Conservation (phyloP, 192 early-diverging fungal species). For the Paraglomus brasilianum region DNA sequence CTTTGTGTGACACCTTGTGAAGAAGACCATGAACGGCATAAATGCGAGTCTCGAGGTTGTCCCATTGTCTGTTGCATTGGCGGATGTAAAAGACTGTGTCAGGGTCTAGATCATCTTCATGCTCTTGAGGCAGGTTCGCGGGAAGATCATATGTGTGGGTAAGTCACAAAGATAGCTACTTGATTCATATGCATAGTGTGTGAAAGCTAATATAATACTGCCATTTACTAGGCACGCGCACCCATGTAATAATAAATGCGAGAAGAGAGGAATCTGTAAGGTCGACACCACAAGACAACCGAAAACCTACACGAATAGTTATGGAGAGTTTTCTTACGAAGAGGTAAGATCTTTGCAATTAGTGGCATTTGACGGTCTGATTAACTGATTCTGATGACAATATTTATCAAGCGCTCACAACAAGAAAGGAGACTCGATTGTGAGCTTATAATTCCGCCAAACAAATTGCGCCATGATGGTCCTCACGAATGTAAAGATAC, state of each 20-base stretch:
- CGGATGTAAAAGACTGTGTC: slow-evolving; percentile 1
- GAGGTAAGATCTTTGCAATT: no score
- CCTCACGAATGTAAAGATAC: background rate
- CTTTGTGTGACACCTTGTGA: slow-evolving; percentile 26
- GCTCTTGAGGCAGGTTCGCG: background rate
- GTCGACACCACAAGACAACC: background rate
- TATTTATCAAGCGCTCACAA: no score
- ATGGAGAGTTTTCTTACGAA: no score
- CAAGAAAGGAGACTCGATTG: background rate
- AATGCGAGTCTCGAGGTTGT: slow-evolving; percentile 28
- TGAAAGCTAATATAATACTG: background rate
- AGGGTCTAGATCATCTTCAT: slow-evolving; percentile 28
- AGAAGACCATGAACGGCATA: slow-evolving; percentile 21
- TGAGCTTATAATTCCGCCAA: slow-evolving; percentile 26
- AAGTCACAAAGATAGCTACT: background rate
- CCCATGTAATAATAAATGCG: slow-evolving; percentile 29
- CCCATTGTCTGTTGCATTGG: slow-evolving; percentile 26
- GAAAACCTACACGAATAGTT: no score
- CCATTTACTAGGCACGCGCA: slow-evolving; percentile 22
- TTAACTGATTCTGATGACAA: no score
- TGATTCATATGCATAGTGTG: background rate
- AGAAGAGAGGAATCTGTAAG: slow-evolving; percentile 27
- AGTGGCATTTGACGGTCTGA: no score
- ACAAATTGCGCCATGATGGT: slow-evolving; percentile 19
- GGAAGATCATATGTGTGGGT: slow-evolving; percentile 28